Conservation (phyloP, 371 early-diverging fungal species). For the Mortierella sp. region DNA sequence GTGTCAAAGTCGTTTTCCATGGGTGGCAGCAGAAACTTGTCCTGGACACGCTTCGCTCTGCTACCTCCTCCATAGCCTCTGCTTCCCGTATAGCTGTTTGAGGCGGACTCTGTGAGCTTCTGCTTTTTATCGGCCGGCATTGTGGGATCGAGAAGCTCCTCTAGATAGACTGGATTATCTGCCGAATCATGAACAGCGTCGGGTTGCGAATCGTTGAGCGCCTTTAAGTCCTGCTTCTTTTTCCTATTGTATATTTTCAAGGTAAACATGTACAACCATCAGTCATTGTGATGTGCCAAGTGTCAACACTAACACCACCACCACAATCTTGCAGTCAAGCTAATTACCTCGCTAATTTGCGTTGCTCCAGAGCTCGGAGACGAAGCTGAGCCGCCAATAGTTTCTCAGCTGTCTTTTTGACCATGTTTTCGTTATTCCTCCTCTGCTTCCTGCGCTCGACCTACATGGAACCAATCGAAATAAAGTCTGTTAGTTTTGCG, state of each 20-base stretch:
- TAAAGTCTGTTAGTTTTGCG: neutral
- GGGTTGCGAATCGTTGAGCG: slow-evolving; percentile 12
- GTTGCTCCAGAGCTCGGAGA: slow-evolving; percentile 66
- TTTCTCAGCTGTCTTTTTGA: slow-evolving; percentile 85
- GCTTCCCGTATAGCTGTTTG: neutral
- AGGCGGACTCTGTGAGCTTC: neutral
- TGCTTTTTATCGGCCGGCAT: neutral
- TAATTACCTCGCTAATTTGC: slow-evolving; percentile 61
- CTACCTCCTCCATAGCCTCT: slow-evolving; percentile 21
- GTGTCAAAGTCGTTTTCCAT: slow-evolving; percentile 57
- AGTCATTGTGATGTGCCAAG: neutral
- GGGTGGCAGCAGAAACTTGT: slow-evolving; percentile 47
- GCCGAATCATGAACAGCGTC: slow-evolving; percentile 44
- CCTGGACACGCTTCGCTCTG: slow-evolving; percentile 45
- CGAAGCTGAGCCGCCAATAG: slow-evolving; percentile 85
- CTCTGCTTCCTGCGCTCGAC: slow-evolving; percentile 67
- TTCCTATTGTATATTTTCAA: slow-evolving; percentile 27
- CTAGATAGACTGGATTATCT: slow-evolving; percentile 59
- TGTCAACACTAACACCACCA: neutral
- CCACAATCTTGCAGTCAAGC: neutral
- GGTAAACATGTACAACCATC: neutral
- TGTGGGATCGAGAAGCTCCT: slow-evolving; percentile 20
- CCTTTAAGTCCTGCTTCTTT: slow-evolving; percentile 36
- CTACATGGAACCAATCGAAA: slow-evolving; percentile 46
- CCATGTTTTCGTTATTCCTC: slow-evolving; percentile 65